phyloP scores from a whole-genome alignment of 2,329 filamentous ascomycete species.

The Aureobasidium subglaciale region DNA sequence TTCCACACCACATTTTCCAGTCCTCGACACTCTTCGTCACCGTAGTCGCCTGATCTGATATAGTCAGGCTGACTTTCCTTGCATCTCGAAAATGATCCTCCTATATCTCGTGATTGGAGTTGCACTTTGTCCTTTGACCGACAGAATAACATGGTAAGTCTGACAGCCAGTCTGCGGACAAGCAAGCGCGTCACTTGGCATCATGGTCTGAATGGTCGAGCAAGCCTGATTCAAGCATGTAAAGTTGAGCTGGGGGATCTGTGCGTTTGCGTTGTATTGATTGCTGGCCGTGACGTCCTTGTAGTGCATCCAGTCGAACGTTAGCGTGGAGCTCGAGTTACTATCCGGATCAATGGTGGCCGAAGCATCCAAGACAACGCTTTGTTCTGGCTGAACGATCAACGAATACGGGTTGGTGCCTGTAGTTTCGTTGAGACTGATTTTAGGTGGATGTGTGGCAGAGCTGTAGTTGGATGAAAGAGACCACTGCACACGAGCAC shows the following conservation, averaged over 20 bases:
- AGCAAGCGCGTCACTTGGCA: slow-evolving; percentile 23
- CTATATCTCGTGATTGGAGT: slow-evolving; percentile 43
- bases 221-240: slow-evolving; percentile 27
- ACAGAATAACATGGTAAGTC: slow-evolving; percentile 43
- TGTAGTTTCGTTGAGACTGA: slow-evolving; percentile 36
- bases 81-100: slow-evolving; percentile 32
- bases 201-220: slow-evolving; percentile 23
- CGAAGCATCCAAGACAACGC: slow-evolving; percentile 39
- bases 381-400: slow-evolving; percentile 35
- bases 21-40: too few relatives aligned
- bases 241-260: slow-evolving; percentile 29
- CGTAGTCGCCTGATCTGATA: too few relatives aligned
- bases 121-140: slow-evolving; percentile 40
- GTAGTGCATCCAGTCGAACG: slow-evolving; percentile 48
- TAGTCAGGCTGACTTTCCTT: too few relatives aligned
- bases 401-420: slow-evolving; percentile 34
- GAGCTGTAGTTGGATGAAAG: slow-evolving; percentile 29
- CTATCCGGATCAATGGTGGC: slow-evolving; percentile 42
- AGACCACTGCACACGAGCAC: slow-evolving; percentile 43
- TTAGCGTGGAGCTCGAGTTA: slow-evolving; percentile 27
- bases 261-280: slow-evolving; percentile 34
- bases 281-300: slow-evolving; percentile 36
- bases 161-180: slow-evolving; percentile 36
- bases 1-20: too few relatives aligned
- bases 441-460: slow-evolving; percentile 43